Percentiles rank a stretch among this genome's conserved stretches.
Conservation (phyloP, 495 filamentous ascomycete species). For the Penicillium odoratum region DNA sequence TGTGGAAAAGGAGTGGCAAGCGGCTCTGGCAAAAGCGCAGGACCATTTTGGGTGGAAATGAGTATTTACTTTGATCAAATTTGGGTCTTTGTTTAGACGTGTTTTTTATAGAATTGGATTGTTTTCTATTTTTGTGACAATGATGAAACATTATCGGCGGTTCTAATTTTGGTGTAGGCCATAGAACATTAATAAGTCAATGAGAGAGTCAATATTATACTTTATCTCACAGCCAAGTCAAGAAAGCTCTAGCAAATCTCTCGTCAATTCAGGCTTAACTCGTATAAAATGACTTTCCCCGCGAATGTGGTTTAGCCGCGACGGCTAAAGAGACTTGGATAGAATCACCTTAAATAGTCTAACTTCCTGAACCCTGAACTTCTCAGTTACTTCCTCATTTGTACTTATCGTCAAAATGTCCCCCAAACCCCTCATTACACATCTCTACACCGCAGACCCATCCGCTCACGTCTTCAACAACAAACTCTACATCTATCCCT, state of each 20-base stretch:
- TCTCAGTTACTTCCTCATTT: too few species aligned
- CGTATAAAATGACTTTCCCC: background rate
- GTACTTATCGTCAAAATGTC: slow-evolving; percentile 6
- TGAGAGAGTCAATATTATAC: too few species aligned
- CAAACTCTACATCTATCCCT: slow-evolving; percentile 53
- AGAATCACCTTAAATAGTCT: too few species aligned
- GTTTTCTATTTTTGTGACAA: background rate
- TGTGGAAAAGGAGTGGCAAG: slow-evolving; percentile 33
- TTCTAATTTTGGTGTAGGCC: background rate
- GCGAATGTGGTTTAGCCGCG: slow-evolving; percentile 6
- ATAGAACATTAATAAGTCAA: background rate
- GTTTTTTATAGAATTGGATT: background rate
- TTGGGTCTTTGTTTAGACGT: background rate
- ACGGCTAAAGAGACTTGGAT: slow-evolving; percentile 1
- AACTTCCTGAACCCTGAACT: too few species aligned
- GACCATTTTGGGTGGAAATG: slow-evolving; percentile 9
- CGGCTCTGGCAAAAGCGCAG: slow-evolving; percentile 30
- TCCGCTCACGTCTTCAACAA: slow-evolving; percentile 52
- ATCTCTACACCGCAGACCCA: slow-evolving; percentile 64
- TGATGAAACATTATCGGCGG: background rate
- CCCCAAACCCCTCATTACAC: slow-evolving; percentile 53
- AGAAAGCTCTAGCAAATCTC: background rate
- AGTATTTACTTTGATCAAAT: background rate
- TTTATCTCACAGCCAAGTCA: too few species aligned
- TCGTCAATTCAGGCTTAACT: background rate